Percentiles rank a stretch among this genome's conserved stretches.
Evolutionary conservation across 441 rosid genomes (phyloP).

Genomic region (Gossypium davidsonii): DNA sequence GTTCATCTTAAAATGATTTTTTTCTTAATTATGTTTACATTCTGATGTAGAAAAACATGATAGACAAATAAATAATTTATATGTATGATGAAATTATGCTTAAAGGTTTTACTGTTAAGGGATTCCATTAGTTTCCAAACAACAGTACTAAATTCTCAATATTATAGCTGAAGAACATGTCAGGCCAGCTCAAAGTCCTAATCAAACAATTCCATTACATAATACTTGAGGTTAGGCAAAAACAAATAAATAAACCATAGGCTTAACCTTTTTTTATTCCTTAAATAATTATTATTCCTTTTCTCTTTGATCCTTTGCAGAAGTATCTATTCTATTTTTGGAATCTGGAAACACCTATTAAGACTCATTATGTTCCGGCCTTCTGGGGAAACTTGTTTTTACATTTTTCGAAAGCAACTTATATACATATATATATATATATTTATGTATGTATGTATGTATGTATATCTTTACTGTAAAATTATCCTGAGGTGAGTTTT

Average conservation of each 20-base stretch:
- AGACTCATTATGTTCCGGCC: too few relatives aligned
- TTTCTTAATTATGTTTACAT: neutral
- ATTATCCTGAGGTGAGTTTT: too few relatives aligned
- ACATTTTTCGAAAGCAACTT: too few relatives aligned
- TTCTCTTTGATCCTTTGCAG: neutral
- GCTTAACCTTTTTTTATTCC: neutral
- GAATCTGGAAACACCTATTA: too few relatives aligned
- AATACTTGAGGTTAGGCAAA: neutral
- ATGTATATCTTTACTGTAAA: too few relatives aligned
- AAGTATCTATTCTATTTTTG: neutral
- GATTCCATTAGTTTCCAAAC: neutral
- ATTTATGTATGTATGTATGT: too few relatives aligned
- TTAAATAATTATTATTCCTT: neutral
- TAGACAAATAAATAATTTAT: too few relatives aligned
- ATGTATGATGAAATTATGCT: neutral
- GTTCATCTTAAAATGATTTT: neutral
- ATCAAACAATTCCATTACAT: neutral
- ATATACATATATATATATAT: too few relatives aligned
- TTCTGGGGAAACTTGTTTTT: too few relatives aligned
- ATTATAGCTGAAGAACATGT: neutral
- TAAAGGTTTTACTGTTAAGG: neutral
- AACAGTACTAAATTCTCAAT: too few relatives aligned
- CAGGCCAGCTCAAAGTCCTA: slow-evolving; percentile 1
- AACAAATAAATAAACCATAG: neutral
- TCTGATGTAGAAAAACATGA: neutral